phyloP scores from a whole-genome alignment of 2,329 filamentous ascomycete species.

The Mycogone perniciosa region DNA sequence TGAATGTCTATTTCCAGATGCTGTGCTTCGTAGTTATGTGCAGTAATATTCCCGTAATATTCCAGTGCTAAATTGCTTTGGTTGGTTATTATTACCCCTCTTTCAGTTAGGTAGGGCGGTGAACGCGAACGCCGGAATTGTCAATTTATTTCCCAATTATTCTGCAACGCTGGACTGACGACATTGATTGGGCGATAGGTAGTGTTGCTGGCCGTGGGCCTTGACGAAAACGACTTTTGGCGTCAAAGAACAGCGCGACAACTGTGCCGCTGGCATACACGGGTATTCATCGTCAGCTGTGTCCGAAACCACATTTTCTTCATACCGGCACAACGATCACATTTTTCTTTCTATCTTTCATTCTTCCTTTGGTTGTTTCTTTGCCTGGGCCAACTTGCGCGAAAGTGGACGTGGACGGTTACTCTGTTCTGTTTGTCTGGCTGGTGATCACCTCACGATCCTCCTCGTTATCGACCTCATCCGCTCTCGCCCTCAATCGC shows the following conservation, averaged over 20 bases:
- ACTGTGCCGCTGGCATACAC: no score
- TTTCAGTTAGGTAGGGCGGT: not conserved
- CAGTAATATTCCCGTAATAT: no score
- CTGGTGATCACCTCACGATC: no score
- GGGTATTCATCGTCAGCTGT: no score
- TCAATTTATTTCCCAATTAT: not conserved
- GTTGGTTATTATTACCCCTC: not conserved
- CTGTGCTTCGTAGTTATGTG: not conserved
- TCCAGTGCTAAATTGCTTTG: not conserved
- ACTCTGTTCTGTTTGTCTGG: no score
- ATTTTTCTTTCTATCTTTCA: no score
- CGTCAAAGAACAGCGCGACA: not conserved
- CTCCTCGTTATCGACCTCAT: slow-evolving; percentile 3
- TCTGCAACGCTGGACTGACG: not conserved
- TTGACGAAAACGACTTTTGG: not conserved
- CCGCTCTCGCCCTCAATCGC: slow-evolving; percentile 10
- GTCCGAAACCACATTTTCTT: no score
- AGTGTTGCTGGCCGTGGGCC: not conserved
- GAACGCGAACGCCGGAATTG: not conserved
- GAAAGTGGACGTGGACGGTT: no score
- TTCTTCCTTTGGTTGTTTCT: no score
- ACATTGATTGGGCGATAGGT: not conserved
- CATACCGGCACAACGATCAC: no score
- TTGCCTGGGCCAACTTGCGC: no score
- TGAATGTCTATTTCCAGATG: no score